phyloP scores from a whole-genome alignment of 805 yeast genomes.

The Spencermartinsiella europaea region DNA sequence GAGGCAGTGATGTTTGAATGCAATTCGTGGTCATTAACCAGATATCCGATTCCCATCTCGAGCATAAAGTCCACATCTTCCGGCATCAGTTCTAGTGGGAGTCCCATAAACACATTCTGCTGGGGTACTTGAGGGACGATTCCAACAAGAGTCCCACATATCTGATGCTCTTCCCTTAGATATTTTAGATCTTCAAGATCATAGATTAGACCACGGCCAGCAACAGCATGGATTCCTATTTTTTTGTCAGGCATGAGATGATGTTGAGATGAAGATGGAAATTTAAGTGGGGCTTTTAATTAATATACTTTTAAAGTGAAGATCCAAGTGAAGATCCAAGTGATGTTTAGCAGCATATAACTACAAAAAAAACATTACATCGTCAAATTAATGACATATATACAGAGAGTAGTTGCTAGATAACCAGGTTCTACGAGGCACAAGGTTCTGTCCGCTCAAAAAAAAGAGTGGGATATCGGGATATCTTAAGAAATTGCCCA shows the following conservation, averaged over 20 bases:
- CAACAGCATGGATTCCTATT: conserved; percentile 36
- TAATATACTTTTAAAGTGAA: too few species aligned
- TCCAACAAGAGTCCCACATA: conserved; percentile 76
- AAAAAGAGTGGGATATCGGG: too few species aligned
- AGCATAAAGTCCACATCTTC: conserved; percentile 74
- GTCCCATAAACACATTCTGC: conserved; percentile 79
- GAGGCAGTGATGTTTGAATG: conserved; percentile 20
- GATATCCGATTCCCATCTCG: conserved; percentile 36
- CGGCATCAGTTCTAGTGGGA: conserved; percentile 67
- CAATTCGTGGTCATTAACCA: conserved; percentile 40
- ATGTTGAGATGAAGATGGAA: background rate
- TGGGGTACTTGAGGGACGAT: conserved; percentile 89
- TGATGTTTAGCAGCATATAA: too few species aligned
- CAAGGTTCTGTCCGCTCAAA: too few species aligned
- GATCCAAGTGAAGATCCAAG: too few species aligned
- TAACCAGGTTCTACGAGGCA: too few species aligned
- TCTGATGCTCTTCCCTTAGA: conserved; percentile 53
- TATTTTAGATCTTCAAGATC: conserved; percentile 46
- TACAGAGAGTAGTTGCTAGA: too few species aligned
- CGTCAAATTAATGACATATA: too few species aligned
- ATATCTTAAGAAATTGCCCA: too few species aligned
- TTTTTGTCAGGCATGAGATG: background rate
- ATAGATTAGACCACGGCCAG: conserved; percentile 52
- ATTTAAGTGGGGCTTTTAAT: background rate
- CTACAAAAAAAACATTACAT: too few species aligned